A percentile compares a stretch with the other conserved stretches of the same genome.
Evolutionary conservation across 2,329 filamentous ascomycete genomes (phyloP).

Genomic region (Chrysosporium queenslandicum): DNA sequence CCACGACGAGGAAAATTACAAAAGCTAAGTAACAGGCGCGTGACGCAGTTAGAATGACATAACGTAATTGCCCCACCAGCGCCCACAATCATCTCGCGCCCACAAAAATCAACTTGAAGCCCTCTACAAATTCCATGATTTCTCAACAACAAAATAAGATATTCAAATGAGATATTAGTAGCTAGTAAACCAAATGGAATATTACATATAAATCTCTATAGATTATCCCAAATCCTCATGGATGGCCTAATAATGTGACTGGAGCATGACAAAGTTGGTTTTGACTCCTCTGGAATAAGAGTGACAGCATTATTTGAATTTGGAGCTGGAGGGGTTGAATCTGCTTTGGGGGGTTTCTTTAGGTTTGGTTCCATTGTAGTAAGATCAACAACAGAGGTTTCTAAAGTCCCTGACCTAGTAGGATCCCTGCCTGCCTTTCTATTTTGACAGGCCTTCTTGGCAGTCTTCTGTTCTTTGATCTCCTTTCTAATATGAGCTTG

Average conservation of each 20-base stretch:
- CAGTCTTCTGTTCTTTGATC: not conserved
- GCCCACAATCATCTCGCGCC: too few relatives aligned
- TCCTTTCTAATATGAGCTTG: not conserved
- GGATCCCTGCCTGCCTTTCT: not conserved
- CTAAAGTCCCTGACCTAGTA: not conserved
- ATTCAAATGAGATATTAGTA: not conserved
- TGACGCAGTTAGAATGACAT: too few relatives aligned
- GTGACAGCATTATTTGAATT: not conserved
- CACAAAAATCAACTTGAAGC: too few relatives aligned
- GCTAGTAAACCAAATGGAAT: not conserved
- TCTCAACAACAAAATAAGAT: too few relatives aligned
- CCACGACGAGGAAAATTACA: too few relatives aligned
- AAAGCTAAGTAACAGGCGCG: too few relatives aligned
- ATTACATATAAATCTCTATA: slow-evolving; percentile 5
- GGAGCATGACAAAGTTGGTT: not conserved
- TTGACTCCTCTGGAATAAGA: not conserved
- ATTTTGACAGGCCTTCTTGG: not conserved
- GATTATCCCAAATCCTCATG: not conserved
- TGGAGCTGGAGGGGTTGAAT: not conserved
- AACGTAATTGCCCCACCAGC: too few relatives aligned
- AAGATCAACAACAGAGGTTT: not conserved
- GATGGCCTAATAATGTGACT: not conserved
- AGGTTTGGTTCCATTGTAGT: not conserved
- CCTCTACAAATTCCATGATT: too few relatives aligned
- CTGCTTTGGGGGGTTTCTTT: not conserved